Evolutionary conservation across 2,329 filamentous ascomycete species (phyloP).

Genomic region (Pseudomassariella vexata): DNA sequence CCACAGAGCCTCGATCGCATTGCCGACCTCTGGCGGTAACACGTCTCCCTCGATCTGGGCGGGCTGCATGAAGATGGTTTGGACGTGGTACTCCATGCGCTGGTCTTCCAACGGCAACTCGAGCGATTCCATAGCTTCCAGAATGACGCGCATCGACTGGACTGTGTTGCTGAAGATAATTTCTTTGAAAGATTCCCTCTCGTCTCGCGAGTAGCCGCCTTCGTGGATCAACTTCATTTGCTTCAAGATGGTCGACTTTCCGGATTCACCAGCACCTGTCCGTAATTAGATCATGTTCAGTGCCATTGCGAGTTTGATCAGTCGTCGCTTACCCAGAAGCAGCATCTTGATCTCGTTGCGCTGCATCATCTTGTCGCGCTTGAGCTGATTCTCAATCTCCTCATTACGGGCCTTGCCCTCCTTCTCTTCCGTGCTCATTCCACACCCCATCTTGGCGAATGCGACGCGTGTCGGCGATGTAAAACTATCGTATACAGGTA

Average conservation of each 20-base stretch:
- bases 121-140: constrained; percentile 64
- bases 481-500: constrained; percentile 7
- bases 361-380: constrained; percentile 97
- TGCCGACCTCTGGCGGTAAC: constrained; percentile 88
- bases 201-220: constrained; percentile 93
- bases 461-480: constrained; percentile 7
- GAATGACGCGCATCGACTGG: constrained; percentile 64
- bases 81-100: constrained; percentile 92
- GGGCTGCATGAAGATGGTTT: constrained; percentile 98
- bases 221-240: constrained; percentile 99
- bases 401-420: constrained; percentile 99
- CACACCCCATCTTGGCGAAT: constrained; percentile 87
- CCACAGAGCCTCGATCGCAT: constrained; percentile 88
- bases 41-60: constrained; percentile 94
- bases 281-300: constrained; percentile 12
- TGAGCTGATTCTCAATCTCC: constrained; percentile 99
- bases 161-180: constrained; percentile 68
- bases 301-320: not conserved
- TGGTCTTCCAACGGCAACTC: constrained; percentile 83
- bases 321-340: constrained; percentile 68
- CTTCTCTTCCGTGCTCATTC: constrained; percentile 99
- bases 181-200: constrained; percentile 65
- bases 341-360: constrained; percentile 99
- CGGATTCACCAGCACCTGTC: constrained; percentile 96
- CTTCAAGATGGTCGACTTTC: constrained; percentile 90